Evolutionary conservation across 371 early-diverging fungal genomes (phyloP).

Genomic region (Mucor ambiguus): DNA sequence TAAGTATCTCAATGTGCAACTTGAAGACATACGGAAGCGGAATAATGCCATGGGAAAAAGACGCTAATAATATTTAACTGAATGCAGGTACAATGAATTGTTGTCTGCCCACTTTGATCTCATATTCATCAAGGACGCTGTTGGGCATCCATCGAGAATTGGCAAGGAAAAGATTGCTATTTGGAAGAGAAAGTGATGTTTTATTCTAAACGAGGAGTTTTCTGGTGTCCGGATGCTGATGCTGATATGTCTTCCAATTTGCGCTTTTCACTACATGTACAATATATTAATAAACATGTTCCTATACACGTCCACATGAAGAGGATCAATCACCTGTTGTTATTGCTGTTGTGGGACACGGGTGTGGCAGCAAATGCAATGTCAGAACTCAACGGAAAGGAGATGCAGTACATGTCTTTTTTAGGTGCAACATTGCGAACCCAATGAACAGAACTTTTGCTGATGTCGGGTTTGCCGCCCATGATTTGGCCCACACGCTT

Average conservation of each 20-base stretch:
- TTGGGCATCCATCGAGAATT: conserved; percentile 47
- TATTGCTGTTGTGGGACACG: not conserved
- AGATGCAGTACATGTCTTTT: conserved; percentile 97
- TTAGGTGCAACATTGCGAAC: conserved; percentile 97
- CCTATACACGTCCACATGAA: not conserved
- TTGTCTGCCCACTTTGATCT: conserved; percentile 61
- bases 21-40: conserved; percentile 7
- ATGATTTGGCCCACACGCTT: conserved; percentile 59
- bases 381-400: conserved; percentile 72
- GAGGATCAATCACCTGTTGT: not conserved
- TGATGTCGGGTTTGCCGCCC: conserved; percentile 48
- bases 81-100: conserved; percentile 44
- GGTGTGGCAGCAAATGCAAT: conserved; percentile 51
- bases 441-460: conserved; percentile 59
- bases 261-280: conserved; percentile 30
- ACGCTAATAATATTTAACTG: not conserved
- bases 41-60: conserved; percentile 14
- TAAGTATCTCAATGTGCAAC: conserved; percentile 27
- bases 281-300: not conserved
- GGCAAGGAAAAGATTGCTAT: conserved; percentile 65
- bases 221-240: conserved; percentile 11
- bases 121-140: conserved; percentile 58
- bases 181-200: conserved; percentile 44
- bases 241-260: conserved; percentile 14
- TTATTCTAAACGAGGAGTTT: conserved; percentile 11